Conservation (phyloP, 306 rosid genomes). For the Lathyrus aphaca region DNA sequence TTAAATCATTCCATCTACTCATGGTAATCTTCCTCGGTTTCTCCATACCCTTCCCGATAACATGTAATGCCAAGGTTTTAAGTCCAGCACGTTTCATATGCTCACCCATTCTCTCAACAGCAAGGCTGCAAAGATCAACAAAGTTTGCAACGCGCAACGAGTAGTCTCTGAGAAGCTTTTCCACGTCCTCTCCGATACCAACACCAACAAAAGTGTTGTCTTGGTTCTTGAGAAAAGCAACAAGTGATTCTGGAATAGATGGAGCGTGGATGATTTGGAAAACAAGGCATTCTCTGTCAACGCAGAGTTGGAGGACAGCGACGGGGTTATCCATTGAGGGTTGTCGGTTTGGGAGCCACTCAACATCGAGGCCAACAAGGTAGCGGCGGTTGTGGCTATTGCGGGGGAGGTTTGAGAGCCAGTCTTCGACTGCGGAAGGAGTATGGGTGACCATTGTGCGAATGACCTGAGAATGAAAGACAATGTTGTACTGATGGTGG, state of each 20-base stretch:
- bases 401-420: slow-evolving; percentile 35
- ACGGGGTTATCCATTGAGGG: slow-evolving; percentile 27
- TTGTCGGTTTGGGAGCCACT: slow-evolving; percentile 53
- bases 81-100: slow-evolving; percentile 25
- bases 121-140: slow-evolving; percentile 41
- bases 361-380: slow-evolving; percentile 47
- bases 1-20: slow-evolving; percentile 40
- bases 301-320: slow-evolving; percentile 44
- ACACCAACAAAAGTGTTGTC: slow-evolving; percentile 41
- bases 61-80: slow-evolving; percentile 22
- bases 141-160: not conserved
- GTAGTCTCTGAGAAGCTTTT: slow-evolving; percentile 40
- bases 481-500: slow-evolving; percentile 19
- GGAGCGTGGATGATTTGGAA: slow-evolving; percentile 48
- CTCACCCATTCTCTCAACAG: not conserved
- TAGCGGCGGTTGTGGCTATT: not conserved
- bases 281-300: slow-evolving; percentile 39
- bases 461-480: slow-evolving; percentile 33
- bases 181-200: slow-evolving; percentile 40
- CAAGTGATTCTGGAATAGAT: slow-evolving; percentile 23
- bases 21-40: slow-evolving; percentile 33
- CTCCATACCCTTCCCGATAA: slow-evolving; percentile 25
- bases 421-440: slow-evolving; percentile 40
- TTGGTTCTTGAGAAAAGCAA: slow-evolving; percentile 27
- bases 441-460: slow-evolving; percentile 38